A percentile compares a stretch with the other conserved stretches of the same genome.
phyloP scores from a whole-genome alignment of 176 grass and related monocot genomes.

The Aegilops umbellulata region DNA sequence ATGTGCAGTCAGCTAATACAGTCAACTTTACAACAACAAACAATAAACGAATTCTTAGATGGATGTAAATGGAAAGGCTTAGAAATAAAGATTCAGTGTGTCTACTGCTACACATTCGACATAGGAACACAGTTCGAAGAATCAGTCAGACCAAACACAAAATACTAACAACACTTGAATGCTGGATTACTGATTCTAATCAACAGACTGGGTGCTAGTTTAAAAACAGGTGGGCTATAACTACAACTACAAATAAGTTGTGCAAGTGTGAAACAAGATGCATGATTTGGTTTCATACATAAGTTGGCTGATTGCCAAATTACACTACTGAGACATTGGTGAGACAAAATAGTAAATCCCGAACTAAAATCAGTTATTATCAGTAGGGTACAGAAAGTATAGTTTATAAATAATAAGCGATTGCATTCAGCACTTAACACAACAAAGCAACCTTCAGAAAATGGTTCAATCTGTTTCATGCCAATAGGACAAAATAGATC shows the following conservation, averaged over 20 bases:
- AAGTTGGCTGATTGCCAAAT: background rate
- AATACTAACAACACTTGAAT: background rate
- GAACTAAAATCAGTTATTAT: too few species aligned
- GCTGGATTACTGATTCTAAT: accelerated
- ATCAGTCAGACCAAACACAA: background rate
- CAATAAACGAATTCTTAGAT: background rate
- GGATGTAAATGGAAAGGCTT: too few species aligned
- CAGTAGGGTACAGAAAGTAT: background rate
- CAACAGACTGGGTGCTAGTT: background rate
- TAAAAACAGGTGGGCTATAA: background rate
- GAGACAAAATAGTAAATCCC: background rate
- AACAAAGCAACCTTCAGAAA: background rate
- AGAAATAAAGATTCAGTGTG: too few species aligned
- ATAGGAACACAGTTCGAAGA: background rate
- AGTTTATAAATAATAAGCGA: too few species aligned
- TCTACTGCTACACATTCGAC: background rate
- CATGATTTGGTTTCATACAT: background rate
- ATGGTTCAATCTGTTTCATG: background rate
- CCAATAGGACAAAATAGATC: background rate
- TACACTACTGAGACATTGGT: background rate
- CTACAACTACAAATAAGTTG: background rate
- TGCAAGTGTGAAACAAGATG: background rate
- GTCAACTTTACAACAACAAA: background rate
- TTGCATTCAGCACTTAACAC: background rate
- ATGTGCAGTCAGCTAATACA: background rate